Base-by-base conservation (phyloP, 306 rosid genomes). In the Vigna hirtella region DNA sequence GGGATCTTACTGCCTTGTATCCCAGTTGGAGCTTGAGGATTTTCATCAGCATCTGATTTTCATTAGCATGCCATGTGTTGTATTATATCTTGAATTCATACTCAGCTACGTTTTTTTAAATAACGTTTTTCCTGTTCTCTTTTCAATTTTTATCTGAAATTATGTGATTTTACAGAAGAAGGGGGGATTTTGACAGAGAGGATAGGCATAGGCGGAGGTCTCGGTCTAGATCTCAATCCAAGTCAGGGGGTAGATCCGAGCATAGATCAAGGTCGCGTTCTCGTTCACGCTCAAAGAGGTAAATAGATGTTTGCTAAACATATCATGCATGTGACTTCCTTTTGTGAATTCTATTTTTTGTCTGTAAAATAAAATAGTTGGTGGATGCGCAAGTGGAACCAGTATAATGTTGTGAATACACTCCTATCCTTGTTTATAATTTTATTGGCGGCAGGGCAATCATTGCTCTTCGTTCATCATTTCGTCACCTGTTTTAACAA, bases 211-310 rank as follows among this genome's bases (percentile, higher is more conserved):
- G 68, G 79, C 97, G 62, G 30, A 88, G 74, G 83, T 93, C 98
- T 62, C 90, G 90, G 14, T 90, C 98, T 56, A 86, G 87, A 11
- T 90, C 89, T 76, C 28, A n/a, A 66, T 86, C 89, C 42, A 80
- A 26, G 1, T 81, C 95, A 18, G 75, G 43, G 81, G 93, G 81
- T 77, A 89, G 86, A 78, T 88, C 97, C 68, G 97, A 92, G 83
- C 98, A 80, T 76, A 85, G 83, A 65, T 91, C 98, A 26, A 86
- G 91, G 76, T 92, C 98, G 1, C 93, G 95, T 6, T 92, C 98
- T 28, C 96, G 97, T 7, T 88, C 98, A n/a, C 96, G 97, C 58
- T 94, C 98, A 22, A 94, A 94, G 88, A 94, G 98, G 98, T 94
- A 77, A 64, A 62, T 42, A 67, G 43, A 50, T 17, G 50, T 73